Base-by-base conservation (phyloP, 1,284 basidiomycete species). In the Rhizoctonia solani region DNA sequence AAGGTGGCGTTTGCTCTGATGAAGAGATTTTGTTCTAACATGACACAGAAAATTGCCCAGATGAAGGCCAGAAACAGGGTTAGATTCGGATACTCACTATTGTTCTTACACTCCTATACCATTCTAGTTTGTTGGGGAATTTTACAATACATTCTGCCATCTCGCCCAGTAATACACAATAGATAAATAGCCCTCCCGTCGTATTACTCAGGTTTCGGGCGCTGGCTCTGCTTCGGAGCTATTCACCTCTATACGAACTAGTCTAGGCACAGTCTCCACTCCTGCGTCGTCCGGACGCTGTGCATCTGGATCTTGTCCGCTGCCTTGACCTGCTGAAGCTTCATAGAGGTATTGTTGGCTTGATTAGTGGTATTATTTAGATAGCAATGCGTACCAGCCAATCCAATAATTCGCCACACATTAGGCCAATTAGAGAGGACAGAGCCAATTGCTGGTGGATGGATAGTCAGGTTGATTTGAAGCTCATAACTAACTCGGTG, bases 41-140 rank as follows among this genome's bases (percentile, higher is more conserved):
- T 21, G 52, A 25, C 19, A 27, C 14, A 72, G 68, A 58, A 70
- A 56, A 72, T 72, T 42, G 72, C 71, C n/a, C 80, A 82, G 74
- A 73, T 90, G 70, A 90, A 90, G 72, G 88, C 87, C 86, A 88
- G 75, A 89, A 89, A 75, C 32, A 63, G 19, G 32, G 59, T 27
- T 63, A 25, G 52, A n/a, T n/a, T n/a, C n/a, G n/a, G n/a, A n/a
- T n/a, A n/a, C n/a, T n/a, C 16, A 25, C 16, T 29, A 19, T 19
- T 9, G 44, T n/a, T n/a, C n/a, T n/a, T n/a, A n/a, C n/a, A n/a
- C n/a, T n/a, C n/a, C n/a, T n/a, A n/a, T n/a, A n/a, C n/a, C n/a
- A n/a, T n/a, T n/a, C n/a, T n/a, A n/a, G n/a, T n/a, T n/a, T n/a
- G n/a, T n/a, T n/a, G n/a, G n/a, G 19, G 13, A 9, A 42, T n/a